phyloP scores from a whole-genome alignment of 768 basidiomycete genomes.

The Cubamyces sp. region DNA sequence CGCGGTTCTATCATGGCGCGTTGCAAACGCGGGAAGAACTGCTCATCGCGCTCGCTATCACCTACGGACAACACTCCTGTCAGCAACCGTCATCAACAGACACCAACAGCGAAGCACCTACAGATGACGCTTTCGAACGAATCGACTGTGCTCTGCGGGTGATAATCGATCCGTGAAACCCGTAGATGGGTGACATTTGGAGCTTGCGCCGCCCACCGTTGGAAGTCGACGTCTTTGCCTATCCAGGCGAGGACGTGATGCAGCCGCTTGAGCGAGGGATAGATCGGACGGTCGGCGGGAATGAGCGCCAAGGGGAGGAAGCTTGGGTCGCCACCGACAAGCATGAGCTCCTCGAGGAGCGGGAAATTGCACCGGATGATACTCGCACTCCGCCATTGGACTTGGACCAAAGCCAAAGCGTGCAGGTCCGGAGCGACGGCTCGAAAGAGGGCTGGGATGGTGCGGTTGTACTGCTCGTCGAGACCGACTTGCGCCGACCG shows the following conservation, averaged over 20 bases:
- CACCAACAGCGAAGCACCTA: neutral
- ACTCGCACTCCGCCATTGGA: conserved; percentile 20
- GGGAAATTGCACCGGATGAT: conserved; percentile 17
- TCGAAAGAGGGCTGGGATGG: conserved; percentile 19
- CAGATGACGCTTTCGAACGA: conserved; percentile 17
- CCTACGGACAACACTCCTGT: neutral
- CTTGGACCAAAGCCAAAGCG: conserved; percentile 19
- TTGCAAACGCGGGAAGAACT: conserved; percentile 15
- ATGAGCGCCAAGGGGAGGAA: conserved; percentile 20
- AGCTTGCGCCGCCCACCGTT: conserved; percentile 21
- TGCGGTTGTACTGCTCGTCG: conserved; percentile 21
- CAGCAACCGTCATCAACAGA: too few species aligned
- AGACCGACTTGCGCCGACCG: conserved; percentile 16
- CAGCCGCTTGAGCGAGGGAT: conserved; percentile 20
- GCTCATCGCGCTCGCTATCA: neutral
- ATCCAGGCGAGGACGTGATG: conserved; percentile 22
- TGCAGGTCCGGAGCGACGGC: conserved; percentile 21
- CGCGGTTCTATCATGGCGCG: conserved; percentile 18
- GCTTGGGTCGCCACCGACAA: conserved; percentile 23
- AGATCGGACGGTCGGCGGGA: conserved; percentile 10
- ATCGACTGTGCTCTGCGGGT: conserved; percentile 14
- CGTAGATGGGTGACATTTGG: conserved; percentile 22
- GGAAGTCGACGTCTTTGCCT: conserved; percentile 20
- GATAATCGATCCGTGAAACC: conserved; percentile 19
- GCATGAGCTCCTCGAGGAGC: conserved; percentile 16